Evolutionary conservation across 257 asterid species (phyloP), one percentile per base, ranked within the genome.

Genomic region (Scutellaria galericulata): DNA sequence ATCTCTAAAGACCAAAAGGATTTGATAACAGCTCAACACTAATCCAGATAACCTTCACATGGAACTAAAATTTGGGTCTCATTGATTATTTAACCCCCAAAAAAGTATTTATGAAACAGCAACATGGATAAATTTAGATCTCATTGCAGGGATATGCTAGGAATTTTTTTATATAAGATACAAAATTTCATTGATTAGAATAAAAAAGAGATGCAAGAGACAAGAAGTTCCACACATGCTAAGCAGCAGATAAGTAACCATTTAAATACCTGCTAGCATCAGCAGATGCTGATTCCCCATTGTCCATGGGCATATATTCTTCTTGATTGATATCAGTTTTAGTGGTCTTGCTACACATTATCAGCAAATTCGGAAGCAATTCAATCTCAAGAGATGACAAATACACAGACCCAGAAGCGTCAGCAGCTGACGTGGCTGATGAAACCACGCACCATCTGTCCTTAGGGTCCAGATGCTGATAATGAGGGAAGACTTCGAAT

Each of bases 371-470:
- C 14, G 97, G 96, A 47, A 92, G 90, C 78, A 92, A 69, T 71
- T 95, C 98, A 65, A 86, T 80, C 80, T 95, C 92, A 18, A 95
- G 96, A 72, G 98, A 81, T 71, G 97, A 92, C 78, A 90, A 73
- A 78, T 95, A 95, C 70, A 89, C 95, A 9, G 93, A 92, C 31
- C 99, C 99, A 6, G 98, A 94, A 6, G 98, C 99, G 83, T 95
- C 98, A 81, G 99, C 98, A 57, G 99, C 99, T 69, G 98, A 95
- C 53, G 86, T 84, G 66, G 89, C 81, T 47, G 99, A 88, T 50
- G 99, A 95, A 15, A 95, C 99, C 68, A 90, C 91, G 78, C 92
- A 92, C 99, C 99, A 95, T 81, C 99, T 89, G 77, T 95, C 97
- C 80, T 84, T 88, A 35, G 82, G 89, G 79, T 90, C 97, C 78